phyloP scores from a whole-genome alignment of 768 basidiomycete genomes.

The Pleurotus cornucopiae region DNA sequence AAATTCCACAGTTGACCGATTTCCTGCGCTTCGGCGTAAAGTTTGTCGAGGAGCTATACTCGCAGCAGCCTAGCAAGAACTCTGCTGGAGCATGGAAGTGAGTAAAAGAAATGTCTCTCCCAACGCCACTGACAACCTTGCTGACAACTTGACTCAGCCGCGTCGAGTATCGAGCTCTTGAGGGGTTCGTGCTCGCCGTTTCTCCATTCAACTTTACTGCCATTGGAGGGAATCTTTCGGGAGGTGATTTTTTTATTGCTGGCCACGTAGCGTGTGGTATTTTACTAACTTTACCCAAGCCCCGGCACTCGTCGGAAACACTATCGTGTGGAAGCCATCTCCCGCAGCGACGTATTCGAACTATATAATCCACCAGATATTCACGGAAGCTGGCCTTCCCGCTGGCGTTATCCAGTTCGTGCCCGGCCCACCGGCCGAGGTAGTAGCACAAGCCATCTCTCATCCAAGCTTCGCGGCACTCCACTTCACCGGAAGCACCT shows the following conservation, averaged over 20 bases:
- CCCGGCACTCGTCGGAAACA: conserved; percentile 93
- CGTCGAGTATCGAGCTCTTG: conserved; percentile 93
- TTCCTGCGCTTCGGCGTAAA: conserved; percentile 97
- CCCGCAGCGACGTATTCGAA: conserved; percentile 94
- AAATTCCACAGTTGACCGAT: conserved; percentile 60
- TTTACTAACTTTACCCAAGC: conserved; percentile 32
- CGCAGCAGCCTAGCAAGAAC: conserved; percentile 87
- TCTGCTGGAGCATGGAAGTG: conserved; percentile 91
- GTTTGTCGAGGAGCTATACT: conserved; percentile 92
- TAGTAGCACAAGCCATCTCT: conserved; percentile 80
- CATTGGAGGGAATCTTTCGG: conserved; percentile 93
- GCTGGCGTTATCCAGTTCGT: conserved; percentile 96
- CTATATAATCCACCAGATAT: conserved; percentile 87
- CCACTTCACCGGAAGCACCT: conserved; percentile 96
- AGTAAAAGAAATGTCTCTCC: conserved; percentile 25
- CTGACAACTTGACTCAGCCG: conserved; percentile 48
- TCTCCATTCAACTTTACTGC: conserved; percentile 99
- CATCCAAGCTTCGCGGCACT: conserved; percentile 81
- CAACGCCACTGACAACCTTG: neutral
- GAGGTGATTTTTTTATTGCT: conserved; percentile 34
- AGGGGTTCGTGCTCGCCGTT: conserved; percentile 96
- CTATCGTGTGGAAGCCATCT: conserved; percentile 95
- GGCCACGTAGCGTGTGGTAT: neutral
- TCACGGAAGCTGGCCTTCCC: conserved; percentile 92
- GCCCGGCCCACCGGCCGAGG: conserved; percentile 81